Evolutionary conservation across 805 yeast species (phyloP).

Genomic region (Saturnispora hagleri): DNA sequence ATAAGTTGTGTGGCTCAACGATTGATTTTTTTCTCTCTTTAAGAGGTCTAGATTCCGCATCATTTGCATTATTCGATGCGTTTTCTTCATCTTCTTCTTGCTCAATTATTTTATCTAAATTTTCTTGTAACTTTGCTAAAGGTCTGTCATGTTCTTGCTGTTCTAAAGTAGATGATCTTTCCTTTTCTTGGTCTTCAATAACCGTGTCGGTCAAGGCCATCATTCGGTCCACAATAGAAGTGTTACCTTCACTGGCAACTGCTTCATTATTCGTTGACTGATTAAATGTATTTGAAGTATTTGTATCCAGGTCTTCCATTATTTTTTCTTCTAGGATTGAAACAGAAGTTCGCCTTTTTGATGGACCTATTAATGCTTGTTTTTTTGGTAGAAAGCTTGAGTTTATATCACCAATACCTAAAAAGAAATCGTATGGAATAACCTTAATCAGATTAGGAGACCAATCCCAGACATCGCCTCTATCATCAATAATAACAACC

Average conservation of each 20-base stretch:
- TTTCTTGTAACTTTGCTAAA: constrained; percentile 70
- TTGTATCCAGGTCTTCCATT: constrained; percentile 3
- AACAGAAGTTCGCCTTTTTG: constrained; percentile 48
- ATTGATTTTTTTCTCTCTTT: constrained; percentile 9
- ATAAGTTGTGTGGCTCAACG: constrained; percentile 37
- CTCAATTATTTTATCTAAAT: constrained; percentile 45
- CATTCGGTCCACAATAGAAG: constrained; percentile 42
- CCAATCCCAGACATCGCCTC: constrained; percentile 99
- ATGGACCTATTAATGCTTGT: constrained; percentile 48
- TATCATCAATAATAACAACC: constrained; percentile 94
- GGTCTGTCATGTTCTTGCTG: constrained; percentile 79
- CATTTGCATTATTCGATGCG: not conserved
- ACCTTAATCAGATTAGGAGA: constrained; percentile 83
- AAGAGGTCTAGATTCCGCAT: not conserved
- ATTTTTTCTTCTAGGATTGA: constrained; percentile 44
- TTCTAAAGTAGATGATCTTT: constrained; percentile 62
- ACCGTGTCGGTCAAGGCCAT: constrained; percentile 39
- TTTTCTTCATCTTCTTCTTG: constrained; percentile 23
- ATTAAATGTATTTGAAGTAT: constrained; percentile 7
- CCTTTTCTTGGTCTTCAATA: constrained; percentile 47
- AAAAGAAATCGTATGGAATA: constrained; percentile 91
- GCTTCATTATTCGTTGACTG: not conserved
- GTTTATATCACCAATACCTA: constrained; percentile 95
- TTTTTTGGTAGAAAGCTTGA: constrained; percentile 86
- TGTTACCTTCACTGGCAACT: constrained; percentile 12